phyloP scores from a whole-genome alignment of 2,329 filamentous ascomycete genomes.

The Claviceps sp. region DNA sequence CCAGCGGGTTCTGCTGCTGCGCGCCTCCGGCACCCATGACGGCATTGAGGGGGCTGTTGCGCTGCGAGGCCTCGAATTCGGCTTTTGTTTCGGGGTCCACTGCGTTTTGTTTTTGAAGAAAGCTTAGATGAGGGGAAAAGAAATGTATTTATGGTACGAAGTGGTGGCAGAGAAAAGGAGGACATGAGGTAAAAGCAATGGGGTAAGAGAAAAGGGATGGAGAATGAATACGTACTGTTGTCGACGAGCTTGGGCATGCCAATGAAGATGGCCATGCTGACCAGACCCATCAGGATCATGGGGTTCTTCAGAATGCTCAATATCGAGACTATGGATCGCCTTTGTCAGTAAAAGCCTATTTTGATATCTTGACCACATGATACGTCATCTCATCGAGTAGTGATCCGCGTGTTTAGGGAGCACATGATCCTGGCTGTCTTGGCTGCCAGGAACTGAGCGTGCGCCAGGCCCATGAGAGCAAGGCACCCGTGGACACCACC shows the following conservation, averaged over 20 bases:
- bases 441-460: too few relatives aligned
- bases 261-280: conserved; percentile 71
- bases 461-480: too few relatives aligned
- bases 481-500: too few relatives aligned
- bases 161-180: neutral
- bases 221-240: conserved; percentile 55
- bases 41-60: conserved; percentile 53
- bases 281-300: conserved; percentile 86
- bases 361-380: too few relatives aligned
- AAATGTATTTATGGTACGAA: neutral
- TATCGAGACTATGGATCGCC: conserved; percentile 49
- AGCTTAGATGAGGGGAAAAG: neutral
- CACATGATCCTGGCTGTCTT: too few relatives aligned
- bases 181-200: neutral
- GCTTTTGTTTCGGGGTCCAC: conserved; percentile 95
- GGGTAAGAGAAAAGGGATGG: neutral
- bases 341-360: neutral
- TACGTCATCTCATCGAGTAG: too few relatives aligned
- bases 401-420: too few relatives aligned
- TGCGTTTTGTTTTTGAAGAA: conserved; percentile 20
- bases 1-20: conserved; percentile 28
- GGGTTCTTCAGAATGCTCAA: conserved; percentile 79
- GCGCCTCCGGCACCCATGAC: conserved; percentile 28
- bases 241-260: conserved; percentile 94
- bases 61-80: conserved; percentile 85